Percentiles rank a stretch among this genome's conserved stretches.
These are phyloP conservation scores for Sicyos baderoa DNA, from an alignment of 306 rosid species.

Conservation along the genomic window DNA sequence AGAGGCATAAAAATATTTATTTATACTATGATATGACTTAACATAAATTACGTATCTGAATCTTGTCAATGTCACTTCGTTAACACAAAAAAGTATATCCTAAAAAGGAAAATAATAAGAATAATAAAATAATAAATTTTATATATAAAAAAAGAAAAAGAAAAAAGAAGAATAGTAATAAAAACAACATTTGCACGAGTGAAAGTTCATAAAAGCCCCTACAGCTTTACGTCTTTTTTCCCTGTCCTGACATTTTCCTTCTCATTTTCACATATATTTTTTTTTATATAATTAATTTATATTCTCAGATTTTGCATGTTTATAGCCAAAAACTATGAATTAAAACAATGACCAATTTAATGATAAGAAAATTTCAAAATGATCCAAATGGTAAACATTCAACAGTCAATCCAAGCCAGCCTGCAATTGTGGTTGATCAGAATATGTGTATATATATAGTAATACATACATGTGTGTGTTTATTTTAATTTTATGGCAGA, in stretches of 20 bases:
- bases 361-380: not conserved
- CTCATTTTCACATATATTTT: too few species aligned
- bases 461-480: too few species aligned
- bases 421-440: too few species aligned
- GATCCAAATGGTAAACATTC: not conserved
- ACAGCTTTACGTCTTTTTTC: not conserved
- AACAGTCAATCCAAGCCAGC: constrained; percentile 11
- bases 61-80: constrained; percentile 13
- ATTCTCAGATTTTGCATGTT: not conserved
- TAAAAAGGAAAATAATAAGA: not conserved
- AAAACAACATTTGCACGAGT: not conserved
- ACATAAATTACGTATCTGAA: not conserved
- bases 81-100: not conserved
- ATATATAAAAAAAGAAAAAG: too few species aligned
- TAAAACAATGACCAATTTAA: not conserved
- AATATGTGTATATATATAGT: too few species aligned
- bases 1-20: not conserved
- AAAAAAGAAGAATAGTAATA: too few species aligned
- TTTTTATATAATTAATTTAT: too few species aligned
- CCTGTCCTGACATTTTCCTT: too few species aligned
- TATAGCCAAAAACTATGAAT: not conserved
- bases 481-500: too few species aligned
- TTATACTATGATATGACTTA: constrained; percentile 4
- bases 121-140: not conserved
- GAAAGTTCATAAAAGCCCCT: not conserved